Evolutionary conservation across 495 filamentous ascomycete genomes (phyloP), one percentile per base, ranked within the genome.

Genomic region (Geoglossum glabrum): DNA sequence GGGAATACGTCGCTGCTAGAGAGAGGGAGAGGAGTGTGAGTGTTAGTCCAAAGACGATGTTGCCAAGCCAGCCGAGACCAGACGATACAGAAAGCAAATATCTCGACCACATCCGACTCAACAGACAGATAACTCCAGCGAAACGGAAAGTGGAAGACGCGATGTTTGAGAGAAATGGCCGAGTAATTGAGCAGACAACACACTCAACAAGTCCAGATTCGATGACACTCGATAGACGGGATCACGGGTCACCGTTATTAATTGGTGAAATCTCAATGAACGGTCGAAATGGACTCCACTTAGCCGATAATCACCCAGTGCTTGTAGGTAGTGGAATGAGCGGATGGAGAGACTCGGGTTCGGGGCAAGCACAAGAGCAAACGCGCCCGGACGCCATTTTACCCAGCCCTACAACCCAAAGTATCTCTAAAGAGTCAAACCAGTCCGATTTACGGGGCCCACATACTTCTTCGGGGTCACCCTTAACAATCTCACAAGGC

Each of bases 31-130:
- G 72, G 51, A 82, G 78, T 60, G 58, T 82, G 27, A 82, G 80
- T 65, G 73, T 84, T 55, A 81, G 78, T 65, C 80, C 80, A 10
- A 84, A 84, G 65, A 83, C 80, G 56, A 71, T 72, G 57, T 65
- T 45, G 25, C 56, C 38, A 30, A 23, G 19, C 30, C 56, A 78
- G 21, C 73, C 74, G 58, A 77, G 73, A 66, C 26, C 70, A 70
- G 33, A 65, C 68, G 59, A 67, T 66, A 57, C 72, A 77, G 56
- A 64, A 62, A 27, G 71, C 74, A 38, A 67, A 69, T 23, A 68
- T 66, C 57, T 65, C 66, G 60, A 58, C 62, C 58, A 49, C 65
- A 63, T 28, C 59, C 67, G 17, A 62, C 65, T 51, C 57, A 60
- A 52, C 43, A 60, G 46, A 6, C 52, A 56, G 30, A 57, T 61